Conservation (phyloP, 2,329 filamentous ascomycete genomes). For the Paraconiothyrium brasiliense region DNA sequence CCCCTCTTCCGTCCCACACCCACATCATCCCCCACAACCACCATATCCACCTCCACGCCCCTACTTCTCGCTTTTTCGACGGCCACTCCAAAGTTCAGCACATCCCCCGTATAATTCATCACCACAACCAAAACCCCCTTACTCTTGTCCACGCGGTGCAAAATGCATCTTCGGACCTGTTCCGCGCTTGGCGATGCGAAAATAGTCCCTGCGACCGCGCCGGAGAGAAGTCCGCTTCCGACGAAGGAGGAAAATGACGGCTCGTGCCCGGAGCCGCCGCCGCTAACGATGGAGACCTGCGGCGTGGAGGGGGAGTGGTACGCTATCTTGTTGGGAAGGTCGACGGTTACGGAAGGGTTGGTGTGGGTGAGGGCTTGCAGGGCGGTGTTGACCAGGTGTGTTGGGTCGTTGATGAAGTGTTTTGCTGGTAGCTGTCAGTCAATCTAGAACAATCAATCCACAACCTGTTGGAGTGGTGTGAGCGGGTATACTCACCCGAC, state of each 20-base stretch:
- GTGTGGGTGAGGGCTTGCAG: conserved; percentile 80
- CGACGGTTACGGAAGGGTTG: conserved; percentile 84
- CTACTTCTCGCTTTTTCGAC: conserved; percentile 89
- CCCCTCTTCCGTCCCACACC: conserved; percentile 82
- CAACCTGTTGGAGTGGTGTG: neutral
- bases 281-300: conserved; percentile 83
- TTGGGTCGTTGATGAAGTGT: conserved; percentile 89
- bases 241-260: conserved; percentile 89
- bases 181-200: conserved; percentile 84
- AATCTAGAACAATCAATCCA: neutral
- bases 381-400: conserved; percentile 78
- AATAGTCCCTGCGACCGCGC: conserved; percentile 85
- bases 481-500: neutral
- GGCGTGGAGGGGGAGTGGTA: conserved; percentile 41
- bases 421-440: conserved; percentile 58
- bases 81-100: conserved; percentile 92
- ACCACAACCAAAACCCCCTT: conserved; percentile 87
- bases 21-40: conserved; percentile 91
- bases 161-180: conserved; percentile 81
- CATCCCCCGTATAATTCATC: conserved; percentile 85
- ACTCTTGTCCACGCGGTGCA: conserved; percentile 73
- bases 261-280: conserved; percentile 90
- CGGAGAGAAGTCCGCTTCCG: conserved; percentile 80
- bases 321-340: conserved; percentile 78
- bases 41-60: conserved; percentile 83